Percentiles rank a stretch among this genome's conserved stretches.
phyloP scores from a whole-genome alignment of 108 stramenopile species.

The Cyclotella kingstonii region DNA sequence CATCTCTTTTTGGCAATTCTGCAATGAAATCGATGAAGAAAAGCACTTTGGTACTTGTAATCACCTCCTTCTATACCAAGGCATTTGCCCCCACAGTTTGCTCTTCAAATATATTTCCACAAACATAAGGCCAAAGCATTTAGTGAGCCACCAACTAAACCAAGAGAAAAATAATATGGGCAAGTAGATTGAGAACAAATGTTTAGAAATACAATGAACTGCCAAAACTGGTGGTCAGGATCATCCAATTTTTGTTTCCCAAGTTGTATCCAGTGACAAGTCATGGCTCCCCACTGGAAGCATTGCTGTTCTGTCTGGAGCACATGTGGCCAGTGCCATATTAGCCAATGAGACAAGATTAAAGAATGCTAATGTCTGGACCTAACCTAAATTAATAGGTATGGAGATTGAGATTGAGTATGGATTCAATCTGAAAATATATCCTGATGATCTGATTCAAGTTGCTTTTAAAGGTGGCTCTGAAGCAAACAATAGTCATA shows the following conservation, averaged over 20 bases:
- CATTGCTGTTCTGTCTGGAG: constrained; percentile 76
- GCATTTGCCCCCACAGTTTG: constrained; percentile 1
- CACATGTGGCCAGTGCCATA: constrained; percentile 79
- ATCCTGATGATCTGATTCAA: constrained; percentile 85
- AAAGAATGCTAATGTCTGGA: constrained; percentile 62
- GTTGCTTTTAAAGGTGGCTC: constrained; percentile 54
- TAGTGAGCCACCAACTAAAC: constrained; percentile 50
- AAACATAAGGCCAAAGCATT: constrained; percentile 52
- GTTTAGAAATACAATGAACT: constrained; percentile 74
- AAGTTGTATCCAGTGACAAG: constrained; percentile 75
- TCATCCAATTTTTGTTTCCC: constrained; percentile 75
- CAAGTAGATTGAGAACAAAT: constrained; percentile 67
- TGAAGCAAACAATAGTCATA: constrained; percentile 44
- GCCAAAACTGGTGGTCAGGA: constrained; percentile 78
- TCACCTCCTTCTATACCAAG: not conserved
- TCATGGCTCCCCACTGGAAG: constrained; percentile 80
- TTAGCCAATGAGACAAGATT: constrained; percentile 74
- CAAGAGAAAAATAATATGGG: constrained; percentile 56
- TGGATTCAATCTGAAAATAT: constrained; percentile 85
- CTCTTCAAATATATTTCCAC: not conserved
- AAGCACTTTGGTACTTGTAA: not conserved
- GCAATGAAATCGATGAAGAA: too few species aligned
- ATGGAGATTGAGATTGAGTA: constrained; percentile 80
- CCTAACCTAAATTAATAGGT: constrained; percentile 69
- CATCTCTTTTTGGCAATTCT: too few species aligned